Conservation (phyloP, 2,329 filamentous ascomycete species). For the Cadophora malorum region DNA sequence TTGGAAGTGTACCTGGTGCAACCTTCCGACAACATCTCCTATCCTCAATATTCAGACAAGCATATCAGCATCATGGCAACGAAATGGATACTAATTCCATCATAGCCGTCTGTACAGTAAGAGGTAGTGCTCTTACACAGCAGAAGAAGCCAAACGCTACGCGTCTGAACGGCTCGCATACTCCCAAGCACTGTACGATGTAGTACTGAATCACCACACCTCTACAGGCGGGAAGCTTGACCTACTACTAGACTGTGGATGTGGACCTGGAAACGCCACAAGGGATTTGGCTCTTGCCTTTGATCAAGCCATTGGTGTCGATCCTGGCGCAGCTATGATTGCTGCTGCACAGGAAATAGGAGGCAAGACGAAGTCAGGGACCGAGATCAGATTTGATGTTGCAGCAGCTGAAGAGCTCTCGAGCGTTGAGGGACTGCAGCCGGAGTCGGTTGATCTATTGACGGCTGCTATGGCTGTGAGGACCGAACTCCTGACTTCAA, state of each 20-base stretch:
- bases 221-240: conserved; percentile 35
- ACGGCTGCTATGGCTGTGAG: conserved; percentile 37
- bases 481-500: neutral
- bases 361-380: conserved; percentile 34
- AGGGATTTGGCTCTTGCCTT: conserved; percentile 41
- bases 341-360: conserved; percentile 35
- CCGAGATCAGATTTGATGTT: conserved; percentile 37
- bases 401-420: conserved; percentile 40
- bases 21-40: too few species aligned
- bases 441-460: conserved; percentile 41
- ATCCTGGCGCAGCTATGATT: conserved; percentile 44
- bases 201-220: conserved; percentile 38
- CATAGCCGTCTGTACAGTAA: too few species aligned
- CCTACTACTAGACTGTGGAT: conserved; percentile 43
- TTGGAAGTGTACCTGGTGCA: too few species aligned
- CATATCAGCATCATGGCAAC: too few species aligned
- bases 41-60: too few species aligned
- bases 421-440: conserved; percentile 27
- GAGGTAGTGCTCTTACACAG: conserved; percentile 31
- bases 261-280: conserved; percentile 44
- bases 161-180: conserved; percentile 37
- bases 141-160: conserved; percentile 40
- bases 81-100: too few species aligned
- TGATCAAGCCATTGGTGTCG: conserved; percentile 39
- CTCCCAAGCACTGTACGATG: conserved; percentile 33